Base-by-base conservation (phyloP, 2,329 filamentous ascomycete genomes). In the Apiospora marii region DNA sequence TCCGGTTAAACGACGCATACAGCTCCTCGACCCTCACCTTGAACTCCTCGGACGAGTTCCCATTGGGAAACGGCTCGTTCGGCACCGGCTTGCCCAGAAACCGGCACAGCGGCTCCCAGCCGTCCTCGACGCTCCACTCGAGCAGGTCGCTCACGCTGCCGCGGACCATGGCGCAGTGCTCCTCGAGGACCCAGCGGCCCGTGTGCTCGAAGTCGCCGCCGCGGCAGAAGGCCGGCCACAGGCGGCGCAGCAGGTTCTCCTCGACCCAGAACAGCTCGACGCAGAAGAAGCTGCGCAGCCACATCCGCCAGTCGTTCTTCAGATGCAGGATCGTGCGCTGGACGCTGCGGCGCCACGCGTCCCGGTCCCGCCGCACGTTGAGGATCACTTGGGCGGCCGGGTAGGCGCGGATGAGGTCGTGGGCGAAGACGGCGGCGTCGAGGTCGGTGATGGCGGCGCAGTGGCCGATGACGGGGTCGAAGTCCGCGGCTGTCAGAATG, bases 201-300 rank as follows among this genome's bases (percentile, higher is more conserved):
- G 88, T 85, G 79, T 88, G 88, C 78, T 88, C 87, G 80, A 93
- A 93, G 79, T 92, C 90, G 69, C 89, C 90, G 80, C 92, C 88
- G 84, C 92, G 92, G 84, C 92, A 89, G 79, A 88, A 84, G 12
- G 91, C 90, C 8, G 91, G 90, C 48, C 48, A 49, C 22, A 49
- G 48, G 48, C 48, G n/a, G 22, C 48, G 48, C 48, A 49, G 48
- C 22, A 49, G 48, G 48, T 49, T 49, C 48, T 49, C 48, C 48
- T 49, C 48, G 34, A 88, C 90, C 91, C 91, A 92, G 44, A 41
- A 37, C 76, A 87, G 84, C 80, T 87, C 84, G 49, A 87, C 16
- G 27, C 51, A 58, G 27, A 58, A 58, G 51, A 58, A 58, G 27
- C 27, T 34, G 14, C 51, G 51, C 27, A 88, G 90, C 91, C 91